Evolutionary conservation across 352 stramenopile genomes (phyloP).

Genomic region (Phytophthora cajani): DNA sequence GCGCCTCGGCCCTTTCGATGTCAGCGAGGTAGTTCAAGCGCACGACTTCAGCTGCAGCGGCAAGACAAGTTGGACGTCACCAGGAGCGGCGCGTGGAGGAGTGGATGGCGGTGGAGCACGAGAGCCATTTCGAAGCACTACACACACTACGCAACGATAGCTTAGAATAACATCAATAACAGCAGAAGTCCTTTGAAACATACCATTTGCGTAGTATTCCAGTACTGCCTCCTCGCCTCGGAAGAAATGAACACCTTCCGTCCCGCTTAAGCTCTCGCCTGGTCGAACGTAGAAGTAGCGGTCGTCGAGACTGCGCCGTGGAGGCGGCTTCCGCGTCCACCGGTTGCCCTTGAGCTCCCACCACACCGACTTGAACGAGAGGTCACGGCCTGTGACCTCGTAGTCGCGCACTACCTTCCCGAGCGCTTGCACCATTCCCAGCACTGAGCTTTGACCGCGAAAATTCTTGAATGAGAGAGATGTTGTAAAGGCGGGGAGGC

Average conservation of each 20-base stretch:
- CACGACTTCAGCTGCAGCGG: too few relatives aligned
- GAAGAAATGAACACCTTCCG: not conserved
- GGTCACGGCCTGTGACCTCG: not conserved
- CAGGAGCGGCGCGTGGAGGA: too few relatives aligned
- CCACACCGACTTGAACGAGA: constrained; percentile 9
- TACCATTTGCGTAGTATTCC: constrained; percentile 3
- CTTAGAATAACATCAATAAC: not conserved
- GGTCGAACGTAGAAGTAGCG: not conserved
- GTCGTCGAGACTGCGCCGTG: constrained; percentile 1
- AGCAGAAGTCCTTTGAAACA: not conserved
- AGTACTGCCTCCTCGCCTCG: not conserved
- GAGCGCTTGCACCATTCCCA: too few relatives aligned
- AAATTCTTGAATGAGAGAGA: too few relatives aligned
- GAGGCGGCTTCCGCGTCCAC: not conserved
- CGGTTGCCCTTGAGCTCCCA: not conserved
- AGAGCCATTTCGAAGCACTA: too few relatives aligned
- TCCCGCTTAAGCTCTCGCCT: not conserved
- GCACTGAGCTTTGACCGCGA: too few relatives aligned
- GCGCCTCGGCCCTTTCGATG: too few relatives aligned
- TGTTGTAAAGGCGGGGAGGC: too few relatives aligned
- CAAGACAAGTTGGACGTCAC: too few relatives aligned
- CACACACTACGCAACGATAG: not conserved
- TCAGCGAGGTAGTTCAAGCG: too few relatives aligned
- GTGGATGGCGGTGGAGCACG: too few relatives aligned
- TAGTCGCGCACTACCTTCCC: too few relatives aligned